These are phyloP conservation scores for Penicillium italicum DNA, from an alignment of 2,329 filamentous ascomycete genomes.

Conservation along the genomic window DNA sequence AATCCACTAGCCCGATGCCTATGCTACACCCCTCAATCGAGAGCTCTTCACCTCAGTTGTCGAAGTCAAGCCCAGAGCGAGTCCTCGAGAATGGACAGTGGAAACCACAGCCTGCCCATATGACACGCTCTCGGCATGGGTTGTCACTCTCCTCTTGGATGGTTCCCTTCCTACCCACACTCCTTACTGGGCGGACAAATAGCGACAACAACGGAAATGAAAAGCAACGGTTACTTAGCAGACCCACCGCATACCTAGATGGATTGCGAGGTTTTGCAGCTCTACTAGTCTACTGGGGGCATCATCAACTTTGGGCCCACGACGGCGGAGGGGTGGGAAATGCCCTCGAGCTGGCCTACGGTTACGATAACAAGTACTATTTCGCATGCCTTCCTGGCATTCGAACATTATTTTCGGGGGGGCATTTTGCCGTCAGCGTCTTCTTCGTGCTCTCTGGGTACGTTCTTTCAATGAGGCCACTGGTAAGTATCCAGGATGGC, in stretches of 20 bases:
- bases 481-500: slow-evolving; percentile 43
- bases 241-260: slow-evolving; percentile 60
- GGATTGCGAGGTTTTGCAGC: slow-evolving; percentile 65
- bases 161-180: not conserved
- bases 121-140: not conserved
- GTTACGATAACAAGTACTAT: slow-evolving; percentile 42
- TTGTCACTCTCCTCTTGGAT: not conserved
- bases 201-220: not conserved
- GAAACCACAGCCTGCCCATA: not conserved
- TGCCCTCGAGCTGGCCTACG: slow-evolving; percentile 54
- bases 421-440: slow-evolving; percentile 56
- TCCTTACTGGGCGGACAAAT: not conserved
- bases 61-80: not conserved
- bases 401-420: slow-evolving; percentile 58
- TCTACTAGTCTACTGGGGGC: slow-evolving; percentile 62
- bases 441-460: slow-evolving; percentile 55
- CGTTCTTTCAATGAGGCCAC: slow-evolving; percentile 49
- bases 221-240: slow-evolving; percentile 10
- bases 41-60: not conserved
- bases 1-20: not conserved
- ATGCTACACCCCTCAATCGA: not conserved
- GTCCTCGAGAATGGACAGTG: not conserved
- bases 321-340: slow-evolving; percentile 34
- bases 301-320: slow-evolving; percentile 59
- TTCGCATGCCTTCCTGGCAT: slow-evolving; percentile 56